Evolutionary conservation across 805 yeast genomes (phyloP).

Genomic region (Ogataea kodamae): DNA sequence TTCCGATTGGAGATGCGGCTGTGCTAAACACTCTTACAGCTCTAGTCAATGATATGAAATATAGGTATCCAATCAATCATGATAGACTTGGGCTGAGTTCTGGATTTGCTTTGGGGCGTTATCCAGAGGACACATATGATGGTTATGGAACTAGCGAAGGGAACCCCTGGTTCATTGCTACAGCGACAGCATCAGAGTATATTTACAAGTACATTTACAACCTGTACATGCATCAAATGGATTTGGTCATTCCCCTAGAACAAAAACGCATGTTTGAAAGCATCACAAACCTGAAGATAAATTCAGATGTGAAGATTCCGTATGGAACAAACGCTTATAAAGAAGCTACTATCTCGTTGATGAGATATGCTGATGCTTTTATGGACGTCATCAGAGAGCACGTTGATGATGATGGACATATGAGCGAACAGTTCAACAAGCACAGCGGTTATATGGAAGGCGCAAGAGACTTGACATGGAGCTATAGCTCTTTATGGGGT

Average conservation of each 20-base stretch:
- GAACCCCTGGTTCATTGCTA: slow-evolving; percentile 89
- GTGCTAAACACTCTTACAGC: slow-evolving; percentile 62
- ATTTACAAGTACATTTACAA: slow-evolving; percentile 53
- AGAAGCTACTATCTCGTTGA: slow-evolving; percentile 42
- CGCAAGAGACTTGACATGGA: slow-evolving; percentile 87
- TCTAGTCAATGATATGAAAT: slow-evolving; percentile 64
- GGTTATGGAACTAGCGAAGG: slow-evolving; percentile 73
- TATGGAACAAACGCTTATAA: slow-evolving; percentile 44
- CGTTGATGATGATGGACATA: slow-evolving; percentile 61
- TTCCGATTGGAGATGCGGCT: slow-evolving; percentile 53
- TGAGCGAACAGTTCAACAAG: slow-evolving; percentile 87
- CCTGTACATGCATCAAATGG: slow-evolving; percentile 36
- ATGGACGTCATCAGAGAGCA: slow-evolving; percentile 56
- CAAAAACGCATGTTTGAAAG: slow-evolving; percentile 21
- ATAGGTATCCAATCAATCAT: slow-evolving; percentile 75
- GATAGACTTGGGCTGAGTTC: slow-evolving; percentile 34
- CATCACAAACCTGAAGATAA: slow-evolving; percentile 25
- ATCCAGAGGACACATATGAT: slow-evolving; percentile 88
- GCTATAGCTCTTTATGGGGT: slow-evolving; percentile 74
- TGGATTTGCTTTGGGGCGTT: slow-evolving; percentile 80
- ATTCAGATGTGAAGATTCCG: slow-evolving; percentile 26
- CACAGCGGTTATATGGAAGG: slow-evolving; percentile 84
- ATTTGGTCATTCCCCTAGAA: slow-evolving; percentile 37
- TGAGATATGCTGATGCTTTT: slow-evolving; percentile 65
- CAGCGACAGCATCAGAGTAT: slow-evolving; percentile 65